Evolutionary conservation across 192 early-diverging fungal species (phyloP).

Genomic region (Mortierella claussenii): DNA sequence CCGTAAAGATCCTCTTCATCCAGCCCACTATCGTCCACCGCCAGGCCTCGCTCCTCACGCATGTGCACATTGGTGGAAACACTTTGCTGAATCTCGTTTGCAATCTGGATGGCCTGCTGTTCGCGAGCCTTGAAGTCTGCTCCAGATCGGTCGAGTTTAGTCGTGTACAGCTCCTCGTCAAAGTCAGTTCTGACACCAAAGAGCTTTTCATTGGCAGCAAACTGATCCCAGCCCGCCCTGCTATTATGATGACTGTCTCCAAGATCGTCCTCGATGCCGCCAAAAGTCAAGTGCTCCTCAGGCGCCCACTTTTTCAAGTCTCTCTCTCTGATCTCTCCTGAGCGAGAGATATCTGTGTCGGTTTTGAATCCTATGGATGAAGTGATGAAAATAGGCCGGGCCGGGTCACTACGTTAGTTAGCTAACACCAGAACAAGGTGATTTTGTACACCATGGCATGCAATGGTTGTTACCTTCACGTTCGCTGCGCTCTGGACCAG

Average conservation of each 20-base stretch:
- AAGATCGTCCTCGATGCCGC: constrained; percentile 54
- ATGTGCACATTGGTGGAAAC: constrained; percentile 82
- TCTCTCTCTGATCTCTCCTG: constrained; percentile 73
- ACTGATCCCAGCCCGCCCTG: constrained; percentile 91
- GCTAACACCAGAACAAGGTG: too few species aligned
- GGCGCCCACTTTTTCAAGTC: constrained; percentile 90
- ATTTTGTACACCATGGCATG: too few species aligned
- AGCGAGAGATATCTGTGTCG: constrained; percentile 88
- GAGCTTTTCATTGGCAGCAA: constrained; percentile 89
- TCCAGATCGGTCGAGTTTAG: constrained; percentile 84
- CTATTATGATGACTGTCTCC: constrained; percentile 27
- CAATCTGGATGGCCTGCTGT: constrained; percentile 85
- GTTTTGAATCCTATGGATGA: constrained; percentile 78
- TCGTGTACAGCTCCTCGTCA: constrained; percentile 97
- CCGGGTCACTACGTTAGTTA: too few species aligned
- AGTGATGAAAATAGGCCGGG: too few species aligned
- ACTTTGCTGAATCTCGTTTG: constrained; percentile 89
- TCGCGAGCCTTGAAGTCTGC: constrained; percentile 90
- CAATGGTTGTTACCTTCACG: constrained; percentile 56
- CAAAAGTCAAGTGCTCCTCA: constrained; percentile 60
- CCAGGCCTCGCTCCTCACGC: constrained; percentile 87
- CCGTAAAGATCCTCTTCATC: constrained; percentile 95
- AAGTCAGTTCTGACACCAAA: constrained; percentile 98
- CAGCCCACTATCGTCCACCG: constrained; percentile 68
- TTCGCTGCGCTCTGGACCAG: constrained; percentile 56